Evolutionary conservation across 805 yeast genomes (phyloP).

Genomic region (Isabelozyma gotoi): DNA sequence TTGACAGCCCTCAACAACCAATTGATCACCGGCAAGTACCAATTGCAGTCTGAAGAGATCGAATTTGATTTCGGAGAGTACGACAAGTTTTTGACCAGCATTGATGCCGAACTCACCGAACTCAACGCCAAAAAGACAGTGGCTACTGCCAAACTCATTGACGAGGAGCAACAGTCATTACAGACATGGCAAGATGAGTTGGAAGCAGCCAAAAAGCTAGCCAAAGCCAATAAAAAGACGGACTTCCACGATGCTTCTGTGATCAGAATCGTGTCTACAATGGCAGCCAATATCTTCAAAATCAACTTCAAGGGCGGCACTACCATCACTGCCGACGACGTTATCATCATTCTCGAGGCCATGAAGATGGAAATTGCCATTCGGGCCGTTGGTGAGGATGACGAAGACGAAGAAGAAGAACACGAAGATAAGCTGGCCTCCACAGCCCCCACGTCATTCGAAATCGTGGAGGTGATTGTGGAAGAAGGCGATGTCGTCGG

Average conservation of each 20-base stretch:
- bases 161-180: constrained; percentile 16
- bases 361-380: constrained; percentile 37
- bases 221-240: constrained; percentile 15
- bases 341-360: constrained; percentile 26
- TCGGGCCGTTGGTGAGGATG: constrained; percentile 14
- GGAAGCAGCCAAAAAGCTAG: constrained; percentile 1
- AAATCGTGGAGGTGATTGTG: constrained; percentile 21
- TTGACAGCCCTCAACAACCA: constrained; percentile 23
- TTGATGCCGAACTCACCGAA: constrained; percentile 21
- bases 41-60: constrained; percentile 21
- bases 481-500: constrained; percentile 32
- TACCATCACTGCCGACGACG: constrained; percentile 14
- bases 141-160: constrained; percentile 10
- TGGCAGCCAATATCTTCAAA: constrained; percentile 34
- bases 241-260: constrained; percentile 20
- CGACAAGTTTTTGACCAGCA: constrained; percentile 20
- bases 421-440: constrained; percentile 6
- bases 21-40: constrained; percentile 25
- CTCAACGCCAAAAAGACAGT: constrained; percentile 9
- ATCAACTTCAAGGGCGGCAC: constrained; percentile 21
- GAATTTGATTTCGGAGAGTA: constrained; percentile 33
- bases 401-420: constrained; percentile 13
- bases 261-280: constrained; percentile 18
- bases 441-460: no score
- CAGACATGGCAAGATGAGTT: constrained; percentile 21